These are phyloP conservation scores for Trypanosoma avium DNA, from an alignment of 208 protist species.

Conservation along the genomic window DNA sequence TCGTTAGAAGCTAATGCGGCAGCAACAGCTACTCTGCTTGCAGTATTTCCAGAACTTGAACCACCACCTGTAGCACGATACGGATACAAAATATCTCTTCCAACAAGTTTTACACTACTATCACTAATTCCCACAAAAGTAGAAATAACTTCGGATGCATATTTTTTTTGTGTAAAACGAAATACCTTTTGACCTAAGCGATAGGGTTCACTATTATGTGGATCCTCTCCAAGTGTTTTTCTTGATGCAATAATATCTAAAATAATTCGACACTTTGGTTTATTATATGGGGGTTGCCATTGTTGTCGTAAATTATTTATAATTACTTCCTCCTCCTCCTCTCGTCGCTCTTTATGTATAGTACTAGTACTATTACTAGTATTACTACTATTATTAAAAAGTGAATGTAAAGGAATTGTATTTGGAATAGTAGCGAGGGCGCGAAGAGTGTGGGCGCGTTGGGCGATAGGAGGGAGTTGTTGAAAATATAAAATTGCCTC, in stretches of 20 bases:
- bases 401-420: too few species aligned
- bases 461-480: slow-evolving; percentile 21
- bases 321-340: slow-evolving; percentile 23
- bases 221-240: slow-evolving; percentile 54
- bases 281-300: slow-evolving; percentile 16
- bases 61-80: slow-evolving; percentile 28
- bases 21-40: background rate
- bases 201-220: slow-evolving; percentile 59
- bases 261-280: slow-evolving; percentile 28
- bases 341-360: background rate
- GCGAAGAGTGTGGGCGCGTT: slow-evolving; percentile 39
- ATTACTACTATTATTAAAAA: too few species aligned
- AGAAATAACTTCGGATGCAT: slow-evolving; percentile 1
- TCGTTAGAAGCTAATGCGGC: background rate
- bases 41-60: background rate
- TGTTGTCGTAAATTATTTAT: slow-evolving; percentile 12
- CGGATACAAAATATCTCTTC: slow-evolving; percentile 71
- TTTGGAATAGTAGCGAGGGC: slow-evolving; percentile 26
- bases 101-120: slow-evolving; percentile 45
- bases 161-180: slow-evolving; percentile 23
- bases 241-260: slow-evolving; percentile 80
- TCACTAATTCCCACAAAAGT: slow-evolving; percentile 64
- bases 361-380: background rate
- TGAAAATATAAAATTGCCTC: slow-evolving; percentile 19
- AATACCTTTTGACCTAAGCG: slow-evolving; percentile 53